Percentiles rank a stretch among this genome's conserved stretches.
Conservation (phyloP, 352 stramenopile species). For the Phytophthora podocarpi region DNA sequence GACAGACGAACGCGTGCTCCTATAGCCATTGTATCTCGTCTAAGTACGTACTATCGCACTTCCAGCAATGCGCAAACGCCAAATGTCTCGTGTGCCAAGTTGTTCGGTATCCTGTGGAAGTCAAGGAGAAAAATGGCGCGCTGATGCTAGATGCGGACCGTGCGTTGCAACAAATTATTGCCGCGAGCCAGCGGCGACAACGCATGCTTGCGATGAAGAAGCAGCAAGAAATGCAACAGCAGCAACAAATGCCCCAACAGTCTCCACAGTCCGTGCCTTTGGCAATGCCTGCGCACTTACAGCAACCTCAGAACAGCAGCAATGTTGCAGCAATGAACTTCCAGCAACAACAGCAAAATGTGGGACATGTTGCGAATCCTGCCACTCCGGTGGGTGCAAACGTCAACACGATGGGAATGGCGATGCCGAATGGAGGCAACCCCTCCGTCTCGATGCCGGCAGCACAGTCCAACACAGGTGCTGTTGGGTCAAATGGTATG, state of each 20-base stretch:
- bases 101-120: constrained; percentile 97
- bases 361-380: constrained; percentile 10
- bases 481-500: constrained; percentile 9
- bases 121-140: constrained; percentile 90
- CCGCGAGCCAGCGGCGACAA: constrained; percentile 64
- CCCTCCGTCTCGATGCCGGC: constrained; percentile 5
- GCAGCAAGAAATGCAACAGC: constrained; percentile 41
- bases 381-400: constrained; percentile 8
- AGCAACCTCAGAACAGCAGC: constrained; percentile 29
- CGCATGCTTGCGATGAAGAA: constrained; percentile 50
- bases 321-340: constrained; percentile 19
- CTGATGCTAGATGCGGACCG: constrained; percentile 84
- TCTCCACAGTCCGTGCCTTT: constrained; percentile 17
- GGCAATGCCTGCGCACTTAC: constrained; percentile 38
- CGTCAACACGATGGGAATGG: constrained; percentile 31
- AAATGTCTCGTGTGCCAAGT: constrained; percentile 97
- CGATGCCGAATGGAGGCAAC: constrained; percentile 33
- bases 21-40: constrained; percentile 98
- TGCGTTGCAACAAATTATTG: constrained; percentile 81
- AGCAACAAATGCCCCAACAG: constrained; percentile 36
- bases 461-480: constrained; percentile 10
- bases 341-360: constrained; percentile 36
- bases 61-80: constrained; percentile 98
- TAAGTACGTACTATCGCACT: constrained; percentile 99
- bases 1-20: constrained; percentile 95